Evolutionary conservation across 495 filamentous ascomycete species (phyloP), one percentile per base, ranked within the genome.

Genomic region (Aspergillus wentii): DNA sequence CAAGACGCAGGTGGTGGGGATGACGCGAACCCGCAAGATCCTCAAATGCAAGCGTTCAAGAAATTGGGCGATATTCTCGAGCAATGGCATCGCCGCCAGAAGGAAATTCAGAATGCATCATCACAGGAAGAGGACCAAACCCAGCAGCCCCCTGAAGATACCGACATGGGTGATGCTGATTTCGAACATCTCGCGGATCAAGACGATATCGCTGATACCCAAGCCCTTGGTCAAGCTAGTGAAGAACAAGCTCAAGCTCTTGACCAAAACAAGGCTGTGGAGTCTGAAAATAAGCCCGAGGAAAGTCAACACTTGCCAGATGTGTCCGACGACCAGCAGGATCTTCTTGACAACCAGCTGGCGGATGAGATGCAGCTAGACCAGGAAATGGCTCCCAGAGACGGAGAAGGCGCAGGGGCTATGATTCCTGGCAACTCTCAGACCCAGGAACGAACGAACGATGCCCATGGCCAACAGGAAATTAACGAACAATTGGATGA

Each of bases 21-120:
- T 23, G 66, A 69, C 30, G 38, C 44, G 5, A 46, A 51, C 15
- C 75, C 78, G 30, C 72, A 79, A 29, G 74, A 83, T 35, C 66
- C 64, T 46, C 63, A 72, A 29, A 51, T 66, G 20, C 63, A 70
- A 38, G 80, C 88, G 2, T 94, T 94, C 70, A 88, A 91, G 65
- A 91, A 92, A 43, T 74, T 99, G 38, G 94, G 94, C 2, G 87
- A 96, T 66, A 81, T 84, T 15, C 71, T 99, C n/a, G 90, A 96
- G 49, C 71, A 81, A 45, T 99, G 90, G 89, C 87, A 96, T 58
- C 78, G 83, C 27, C 81, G 80, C 45, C 85, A 90, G 46, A 72
- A 75, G 18, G 78, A 94, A 39, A 95, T 99, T 38, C 64, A 76
- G 46, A 73, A 84, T 37, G 72, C 84, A 8, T 71, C 76, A 23